Conservation (phyloP, 352 stramenopile species). For the Peronospora belbahrii region DNA sequence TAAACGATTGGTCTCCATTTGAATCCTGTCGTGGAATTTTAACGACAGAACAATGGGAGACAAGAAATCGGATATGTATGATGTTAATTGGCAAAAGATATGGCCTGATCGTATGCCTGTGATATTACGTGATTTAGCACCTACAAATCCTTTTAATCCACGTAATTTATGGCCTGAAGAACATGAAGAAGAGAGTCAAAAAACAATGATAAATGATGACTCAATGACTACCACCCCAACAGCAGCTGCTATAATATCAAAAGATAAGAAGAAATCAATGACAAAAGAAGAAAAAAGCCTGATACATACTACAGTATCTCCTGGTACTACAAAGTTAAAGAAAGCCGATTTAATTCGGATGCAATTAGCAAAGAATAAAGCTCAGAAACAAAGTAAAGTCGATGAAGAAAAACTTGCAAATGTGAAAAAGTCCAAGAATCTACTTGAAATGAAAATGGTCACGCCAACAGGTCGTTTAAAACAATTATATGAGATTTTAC, state of each 20-base stretch:
- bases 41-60: constrained; percentile 29
- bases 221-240: no score
- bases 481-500: constrained; percentile 81
- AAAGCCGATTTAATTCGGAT: constrained; percentile 84
- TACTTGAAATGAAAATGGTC: constrained; percentile 83
- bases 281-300: no score
- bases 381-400: constrained; percentile 81
- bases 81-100: constrained; percentile 87
- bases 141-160: constrained; percentile 82
- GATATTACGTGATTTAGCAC: constrained; percentile 77
- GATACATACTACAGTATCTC: constrained; percentile 12
- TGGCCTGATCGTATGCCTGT: constrained; percentile 85
- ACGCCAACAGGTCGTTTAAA: constrained; percentile 75
- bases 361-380: constrained; percentile 82
- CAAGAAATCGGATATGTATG: constrained; percentile 73
- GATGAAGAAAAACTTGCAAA: constrained; percentile 85
- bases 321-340: constrained; percentile 46
- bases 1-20: constrained; percentile 23
- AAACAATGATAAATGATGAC: no score
- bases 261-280: constrained; percentile 27
- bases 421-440: constrained; percentile 75
- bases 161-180: constrained; percentile 81
- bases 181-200: constrained; percentile 40
- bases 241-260: no score
- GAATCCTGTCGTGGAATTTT: neutral